Percentiles rank a stretch among this genome's conserved stretches.
phyloP scores from a whole-genome alignment of 345 rosid genomes.

The Turritis glabra region DNA sequence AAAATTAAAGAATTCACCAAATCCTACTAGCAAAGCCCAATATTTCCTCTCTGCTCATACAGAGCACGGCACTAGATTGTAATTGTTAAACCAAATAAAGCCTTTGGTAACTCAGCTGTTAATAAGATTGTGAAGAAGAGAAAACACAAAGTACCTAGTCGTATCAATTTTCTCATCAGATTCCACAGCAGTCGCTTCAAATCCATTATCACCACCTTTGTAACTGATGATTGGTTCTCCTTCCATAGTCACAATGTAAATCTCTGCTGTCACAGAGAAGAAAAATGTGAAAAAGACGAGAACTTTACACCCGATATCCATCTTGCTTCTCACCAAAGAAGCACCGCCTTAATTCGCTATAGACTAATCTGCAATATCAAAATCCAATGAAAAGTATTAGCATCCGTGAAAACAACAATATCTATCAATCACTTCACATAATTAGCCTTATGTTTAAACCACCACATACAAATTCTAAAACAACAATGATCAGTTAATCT shows the following conservation, averaged over 20 bases:
- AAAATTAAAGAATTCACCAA: neutral
- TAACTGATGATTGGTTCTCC: slow-evolving; percentile 93
- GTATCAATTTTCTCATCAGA: slow-evolving; percentile 83
- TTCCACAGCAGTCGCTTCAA: slow-evolving; percentile 87
- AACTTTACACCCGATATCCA: slow-evolving; percentile 29
- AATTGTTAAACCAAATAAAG: neutral
- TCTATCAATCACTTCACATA: neutral
- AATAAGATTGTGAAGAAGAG: slow-evolving; percentile 2
- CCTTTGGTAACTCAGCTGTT: neutral
- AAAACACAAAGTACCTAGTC: slow-evolving; percentile 49
- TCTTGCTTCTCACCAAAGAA: slow-evolving; percentile 33
- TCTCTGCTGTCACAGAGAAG: slow-evolving; percentile 55
- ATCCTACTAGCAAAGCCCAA: neutral
- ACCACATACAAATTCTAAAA: slow-evolving; percentile 14
- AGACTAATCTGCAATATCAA: slow-evolving; percentile 30
- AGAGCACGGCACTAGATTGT: no score
- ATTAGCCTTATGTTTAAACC: neutral
- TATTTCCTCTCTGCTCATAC: neutral
- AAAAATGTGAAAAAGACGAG: slow-evolving; percentile 48
- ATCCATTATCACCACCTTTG: slow-evolving; percentile 81
- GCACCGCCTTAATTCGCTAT: slow-evolving; percentile 26
- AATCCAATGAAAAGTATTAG: neutral
- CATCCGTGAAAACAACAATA: slow-evolving; percentile 11
- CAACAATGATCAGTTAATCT: neutral
- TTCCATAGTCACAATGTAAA: slow-evolving; percentile 83